These are phyloP conservation scores for Pleurotus ostreatus DNA, from an alignment of 768 basidiomycete species.

Conservation along the genomic window DNA sequence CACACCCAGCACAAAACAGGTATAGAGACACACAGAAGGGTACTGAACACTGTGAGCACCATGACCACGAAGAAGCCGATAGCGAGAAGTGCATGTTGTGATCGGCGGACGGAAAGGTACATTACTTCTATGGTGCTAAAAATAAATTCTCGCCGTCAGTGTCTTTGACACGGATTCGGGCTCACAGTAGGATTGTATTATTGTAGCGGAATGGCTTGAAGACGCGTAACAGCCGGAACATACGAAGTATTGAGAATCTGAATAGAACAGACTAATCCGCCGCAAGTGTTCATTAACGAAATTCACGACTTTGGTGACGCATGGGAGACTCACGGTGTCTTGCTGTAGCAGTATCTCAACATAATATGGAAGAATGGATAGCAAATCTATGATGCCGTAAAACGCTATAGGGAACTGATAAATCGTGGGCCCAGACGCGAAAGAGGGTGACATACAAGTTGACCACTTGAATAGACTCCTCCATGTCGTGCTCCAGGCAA, in stretches of 20 bases:
- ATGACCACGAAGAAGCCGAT: slow-evolving; percentile 87
- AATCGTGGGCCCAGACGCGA: not conserved
- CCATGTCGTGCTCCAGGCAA: slow-evolving; percentile 77
- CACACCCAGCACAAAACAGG: too few species aligned
- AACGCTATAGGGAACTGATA: slow-evolving; percentile 45
- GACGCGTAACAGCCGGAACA: slow-evolving; percentile 84
- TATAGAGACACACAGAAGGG: slow-evolving; percentile 68
- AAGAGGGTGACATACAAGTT: slow-evolving; percentile 45
- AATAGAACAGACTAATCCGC: slow-evolving; percentile 69
- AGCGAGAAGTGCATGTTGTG: slow-evolving; percentile 82
- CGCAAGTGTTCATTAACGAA: not conserved
- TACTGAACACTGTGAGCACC: slow-evolving; percentile 85
- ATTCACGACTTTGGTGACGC: slow-evolving; percentile 1
- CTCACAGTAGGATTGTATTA: slow-evolving; percentile 77
- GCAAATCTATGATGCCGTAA: slow-evolving; percentile 80
- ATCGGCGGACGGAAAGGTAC: slow-evolving; percentile 83
- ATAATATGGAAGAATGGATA: slow-evolving; percentile 87
- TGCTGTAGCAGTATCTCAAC: slow-evolving; percentile 79
- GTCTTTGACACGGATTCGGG: slow-evolving; percentile 8
- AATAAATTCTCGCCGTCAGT: slow-evolving; percentile 3
- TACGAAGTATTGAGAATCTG: slow-evolving; percentile 86
- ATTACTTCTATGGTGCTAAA: slow-evolving; percentile 85
- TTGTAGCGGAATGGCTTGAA: slow-evolving; percentile 88
- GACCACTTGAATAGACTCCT: slow-evolving; percentile 58
- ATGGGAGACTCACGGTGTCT: slow-evolving; percentile 63